Evolutionary conservation across 2,329 filamentous ascomycete genomes (phyloP).

Genomic region (Claviceps digitariae): DNA sequence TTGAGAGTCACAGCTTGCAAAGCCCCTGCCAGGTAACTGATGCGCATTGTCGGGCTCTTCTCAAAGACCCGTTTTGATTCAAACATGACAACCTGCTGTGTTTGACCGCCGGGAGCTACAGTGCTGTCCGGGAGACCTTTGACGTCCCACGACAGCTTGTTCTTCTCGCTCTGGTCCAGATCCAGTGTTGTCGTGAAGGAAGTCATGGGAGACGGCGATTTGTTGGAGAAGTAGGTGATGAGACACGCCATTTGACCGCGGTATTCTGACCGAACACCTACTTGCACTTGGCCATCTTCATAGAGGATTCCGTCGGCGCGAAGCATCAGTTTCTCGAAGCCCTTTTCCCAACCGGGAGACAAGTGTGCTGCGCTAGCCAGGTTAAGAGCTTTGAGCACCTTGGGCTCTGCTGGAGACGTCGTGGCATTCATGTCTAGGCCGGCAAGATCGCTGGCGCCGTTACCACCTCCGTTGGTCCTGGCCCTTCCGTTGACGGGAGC

Average conservation of each 20-base stretch:
- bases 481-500: slow-evolving; percentile 28
- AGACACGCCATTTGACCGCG: slow-evolving; percentile 89
- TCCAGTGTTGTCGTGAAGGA: slow-evolving; percentile 94
- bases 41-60: slow-evolving; percentile 77
- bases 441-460: slow-evolving; percentile 53
- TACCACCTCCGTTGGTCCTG: slow-evolving; percentile 29
- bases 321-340: slow-evolving; percentile 73
- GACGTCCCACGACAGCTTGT: slow-evolving; percentile 66
- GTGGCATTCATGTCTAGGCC: slow-evolving; percentile 67
- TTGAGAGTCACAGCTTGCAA: slow-evolving; percentile 86
- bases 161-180: slow-evolving; percentile 53
- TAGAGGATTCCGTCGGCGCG: slow-evolving; percentile 78
- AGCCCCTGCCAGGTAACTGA: slow-evolving; percentile 88
- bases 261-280: slow-evolving; percentile 88
- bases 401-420: slow-evolving; percentile 41
- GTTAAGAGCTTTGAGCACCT: slow-evolving; percentile 57
- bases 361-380: slow-evolving; percentile 84
- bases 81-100: slow-evolving; percentile 90
- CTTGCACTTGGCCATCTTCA: slow-evolving; percentile 86
- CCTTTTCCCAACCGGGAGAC: slow-evolving; percentile 86
- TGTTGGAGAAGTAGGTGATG: slow-evolving; percentile 94
- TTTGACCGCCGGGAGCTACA: slow-evolving; percentile 61
- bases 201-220: slow-evolving; percentile 68
- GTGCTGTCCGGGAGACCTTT: slow-evolving; percentile 80
- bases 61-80: slow-evolving; percentile 72